phyloP scores from a whole-genome alignment of 179 eudicot species.

The Silene vulgaris region DNA sequence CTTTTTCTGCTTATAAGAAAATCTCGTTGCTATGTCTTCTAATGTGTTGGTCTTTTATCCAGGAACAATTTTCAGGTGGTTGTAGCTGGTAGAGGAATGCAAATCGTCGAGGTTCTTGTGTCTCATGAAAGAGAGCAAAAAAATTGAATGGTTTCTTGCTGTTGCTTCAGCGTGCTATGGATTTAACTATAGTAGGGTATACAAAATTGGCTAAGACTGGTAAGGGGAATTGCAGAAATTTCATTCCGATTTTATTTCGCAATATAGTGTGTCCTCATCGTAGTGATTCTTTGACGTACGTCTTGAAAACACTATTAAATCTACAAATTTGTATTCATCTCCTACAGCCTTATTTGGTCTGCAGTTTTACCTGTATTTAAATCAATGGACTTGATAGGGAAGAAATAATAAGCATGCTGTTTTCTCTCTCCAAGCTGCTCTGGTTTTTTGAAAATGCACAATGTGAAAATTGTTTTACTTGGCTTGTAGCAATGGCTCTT shows the following conservation, averaged over 20 bases:
- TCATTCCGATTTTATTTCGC: neutral
- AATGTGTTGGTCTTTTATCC: constrained; percentile 23
- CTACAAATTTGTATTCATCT: neutral
- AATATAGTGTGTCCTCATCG: neutral
- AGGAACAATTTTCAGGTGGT: constrained; percentile 71
- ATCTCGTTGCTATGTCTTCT: constrained; percentile 19
- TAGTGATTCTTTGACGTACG: neutral
- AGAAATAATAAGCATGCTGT: neutral
- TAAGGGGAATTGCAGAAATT: neutral
- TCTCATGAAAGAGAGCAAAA: constrained; percentile 25
- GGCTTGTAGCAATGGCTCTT: constrained; percentile 4
- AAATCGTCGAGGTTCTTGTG: constrained; percentile 62
- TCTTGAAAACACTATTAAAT: neutral
- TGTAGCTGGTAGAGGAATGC: constrained; percentile 96
- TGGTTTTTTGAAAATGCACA: neutral
- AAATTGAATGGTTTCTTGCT: constrained; percentile 18
- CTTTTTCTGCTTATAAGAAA: neutral
- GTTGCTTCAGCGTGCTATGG: neutral
- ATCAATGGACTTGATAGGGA: neutral
- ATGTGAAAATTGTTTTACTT: neutral
- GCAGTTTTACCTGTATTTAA: neutral
- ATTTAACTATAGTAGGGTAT: neutral
- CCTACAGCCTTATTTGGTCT: no score
- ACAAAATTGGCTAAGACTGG: neutral
- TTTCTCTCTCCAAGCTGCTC: neutral